phyloP scores from a whole-genome alignment of 2,329 filamentous ascomycete genomes.

The Cladorrhinum sp. region DNA sequence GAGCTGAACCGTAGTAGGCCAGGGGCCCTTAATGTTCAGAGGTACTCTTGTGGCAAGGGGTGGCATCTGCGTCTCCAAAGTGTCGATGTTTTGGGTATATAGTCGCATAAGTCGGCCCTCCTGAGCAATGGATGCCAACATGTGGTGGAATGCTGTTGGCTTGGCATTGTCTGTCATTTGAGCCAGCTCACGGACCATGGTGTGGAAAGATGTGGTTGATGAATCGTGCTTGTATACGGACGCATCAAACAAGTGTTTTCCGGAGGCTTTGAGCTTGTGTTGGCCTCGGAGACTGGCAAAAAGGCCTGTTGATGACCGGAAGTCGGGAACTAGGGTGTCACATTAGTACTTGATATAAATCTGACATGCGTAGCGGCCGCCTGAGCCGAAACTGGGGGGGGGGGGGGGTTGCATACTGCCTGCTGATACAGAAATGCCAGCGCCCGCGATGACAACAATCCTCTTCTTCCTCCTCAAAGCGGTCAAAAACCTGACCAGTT shows the following conservation, averaged over 20 bases:
- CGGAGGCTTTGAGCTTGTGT: slow-evolving; percentile 88
- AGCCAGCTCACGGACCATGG: slow-evolving; percentile 90
- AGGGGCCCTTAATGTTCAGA: slow-evolving; percentile 77
- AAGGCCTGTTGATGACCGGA: slow-evolving; percentile 84
- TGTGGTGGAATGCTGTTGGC: slow-evolving; percentile 88
- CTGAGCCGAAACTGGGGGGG: slow-evolving; percentile 5
- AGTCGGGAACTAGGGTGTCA: slow-evolving; percentile 73
- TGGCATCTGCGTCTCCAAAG: slow-evolving; percentile 79
- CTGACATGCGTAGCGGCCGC: background rate
- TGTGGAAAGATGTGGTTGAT: slow-evolving; percentile 87
- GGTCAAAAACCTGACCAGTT: slow-evolving; percentile 69
- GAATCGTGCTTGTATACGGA: slow-evolving; percentile 93
- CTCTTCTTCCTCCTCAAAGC: slow-evolving; percentile 86
- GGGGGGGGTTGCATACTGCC: slow-evolving; percentile 61
- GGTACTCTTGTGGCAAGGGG: slow-evolving; percentile 80
- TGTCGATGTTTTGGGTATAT: slow-evolving; percentile 96
- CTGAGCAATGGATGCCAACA: slow-evolving; percentile 83
- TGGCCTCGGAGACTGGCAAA: slow-evolving; percentile 82
- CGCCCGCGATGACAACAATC: slow-evolving; percentile 93
- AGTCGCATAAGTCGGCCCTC: slow-evolving; percentile 85
- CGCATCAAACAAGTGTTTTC: slow-evolving; percentile 94
- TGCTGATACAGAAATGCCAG: slow-evolving; percentile 94
- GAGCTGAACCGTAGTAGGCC: slow-evolving; percentile 89
- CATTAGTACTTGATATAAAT: slow-evolving; percentile 23
- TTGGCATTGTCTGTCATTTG: slow-evolving; percentile 71